Evolutionary conservation across 108 stramenopile species (phyloP), one percentile per base, ranked within the genome.

Genomic region (Mediolabrus comicus): DNA sequence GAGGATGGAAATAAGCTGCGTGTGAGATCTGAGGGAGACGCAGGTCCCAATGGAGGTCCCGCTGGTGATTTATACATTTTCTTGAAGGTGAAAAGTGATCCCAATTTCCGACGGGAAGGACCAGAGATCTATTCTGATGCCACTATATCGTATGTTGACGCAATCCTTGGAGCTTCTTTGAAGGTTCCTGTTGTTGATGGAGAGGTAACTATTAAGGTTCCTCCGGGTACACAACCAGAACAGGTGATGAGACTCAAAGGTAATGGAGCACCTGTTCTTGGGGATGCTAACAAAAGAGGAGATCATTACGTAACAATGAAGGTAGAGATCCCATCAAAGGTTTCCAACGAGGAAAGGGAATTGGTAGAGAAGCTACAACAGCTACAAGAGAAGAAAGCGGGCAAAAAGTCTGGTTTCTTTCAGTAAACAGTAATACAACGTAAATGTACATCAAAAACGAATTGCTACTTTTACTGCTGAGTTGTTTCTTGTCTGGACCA

Each of bases 231-330:
- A 29, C 98, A 98, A 68, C 98, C 98, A 13, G 97, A 90, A n/a
- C 90, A 94, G 67, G 93, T 96, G 19, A 95, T 98, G 86, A 80
- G 96, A 33, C 77, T 98, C 32, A 91, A 91, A 60, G 93, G 93
- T 33, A 96, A 95, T 65, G 98, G 93, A 25, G 94, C 96, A 11
- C 97, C 97, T 13, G 56, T 83, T 54, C 75, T 97, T 59, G 92
- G 93, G 8, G 85, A 93, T 67, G 64, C 88, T 16, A 71, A 82
- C 41, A 62, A 75, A 49, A 82, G 97, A 61, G 98, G 98, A 28
- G 97, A 97, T 69, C 97, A 97, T 71, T 97, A 96, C 77, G 95
- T 98, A 24, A 96, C 95, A 22, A 91, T 98, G 67, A 95, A 95
- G 71, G 91, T 98, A 30, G 88, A 92, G 32, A 96, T 98, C 77